A percentile compares a stretch with the other conserved stretches of the same genome.
Evolutionary conservation across 2,329 filamentous ascomycete species (phyloP).

Genomic region (Coleophoma crateriformis): DNA sequence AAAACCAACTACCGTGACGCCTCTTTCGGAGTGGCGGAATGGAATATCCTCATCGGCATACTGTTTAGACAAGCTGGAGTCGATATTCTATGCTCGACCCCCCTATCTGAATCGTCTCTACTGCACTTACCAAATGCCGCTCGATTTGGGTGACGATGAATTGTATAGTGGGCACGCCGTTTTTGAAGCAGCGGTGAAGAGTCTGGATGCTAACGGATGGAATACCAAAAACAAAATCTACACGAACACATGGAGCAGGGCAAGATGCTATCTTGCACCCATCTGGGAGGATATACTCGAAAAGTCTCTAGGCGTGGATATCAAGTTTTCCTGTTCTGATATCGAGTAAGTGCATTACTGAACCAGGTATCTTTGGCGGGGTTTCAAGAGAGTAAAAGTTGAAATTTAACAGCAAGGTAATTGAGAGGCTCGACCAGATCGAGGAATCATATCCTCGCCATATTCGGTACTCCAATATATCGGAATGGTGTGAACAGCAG

Average conservation of each 20-base stretch:
- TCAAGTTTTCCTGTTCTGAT: neutral
- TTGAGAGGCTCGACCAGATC: too few relatives aligned
- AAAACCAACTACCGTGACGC: neutral
- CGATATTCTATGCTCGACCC: constrained; percentile 2
- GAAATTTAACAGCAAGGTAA: too few relatives aligned
- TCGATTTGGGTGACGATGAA: constrained; percentile 4
- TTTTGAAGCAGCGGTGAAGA: neutral
- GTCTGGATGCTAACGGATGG: constrained; percentile 6
- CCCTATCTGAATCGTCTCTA: constrained; percentile 1
- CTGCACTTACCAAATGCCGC: constrained; percentile 2
- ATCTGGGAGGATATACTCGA: constrained; percentile 5
- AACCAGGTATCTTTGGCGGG: neutral
- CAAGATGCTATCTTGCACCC: neutral
- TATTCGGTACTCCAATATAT: neutral
- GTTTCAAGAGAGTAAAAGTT: neutral
- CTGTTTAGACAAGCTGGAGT: constrained; percentile 1
- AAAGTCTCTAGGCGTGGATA: neutral
- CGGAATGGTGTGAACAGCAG: too few relatives aligned
- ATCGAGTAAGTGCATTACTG: neutral
- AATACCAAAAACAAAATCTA: constrained; percentile 5
- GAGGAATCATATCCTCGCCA: neutral
- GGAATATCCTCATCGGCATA: neutral
- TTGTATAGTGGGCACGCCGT: neutral
- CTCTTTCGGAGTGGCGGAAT: neutral
- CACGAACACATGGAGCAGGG: neutral